Evolutionary conservation across 2,329 filamentous ascomycete genomes (phyloP), one percentile per base, ranked within the genome.

Genomic region (Claviceps maximensis): DNA sequence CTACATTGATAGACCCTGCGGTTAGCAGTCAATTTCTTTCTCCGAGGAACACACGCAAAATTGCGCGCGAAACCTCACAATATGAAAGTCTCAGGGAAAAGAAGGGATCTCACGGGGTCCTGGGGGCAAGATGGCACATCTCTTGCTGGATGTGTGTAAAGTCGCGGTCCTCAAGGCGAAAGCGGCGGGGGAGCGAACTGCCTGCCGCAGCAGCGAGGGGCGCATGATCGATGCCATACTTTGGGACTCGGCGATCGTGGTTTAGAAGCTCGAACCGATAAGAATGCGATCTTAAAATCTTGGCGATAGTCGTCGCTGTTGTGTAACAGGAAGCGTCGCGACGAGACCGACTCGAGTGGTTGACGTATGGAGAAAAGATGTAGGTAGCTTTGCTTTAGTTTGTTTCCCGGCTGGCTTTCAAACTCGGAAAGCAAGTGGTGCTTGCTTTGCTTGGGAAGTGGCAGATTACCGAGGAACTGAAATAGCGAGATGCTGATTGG

Each of bases 61-160:
- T 15, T 15, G 38, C n/a, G 17, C 36, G 33, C 10, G 2, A 8
- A n/a, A 40, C 4, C n/a, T n/a, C n/a, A n/a, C n/a, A n/a, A n/a
- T n/a, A n/a, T n/a, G n/a, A n/a, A n/a, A n/a, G n/a, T n/a, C n/a
- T 8, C 25, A 7, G 23, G 15, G 7, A 25, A n/a, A 23, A 17
- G 25, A 48, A 4, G 25, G 23, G 10, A 27, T 79, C 86, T 73
- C 76, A 93, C 89, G 93, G 64, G 90, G 89, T 59, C 86, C 80
- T 53, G 89, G 84, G 55, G 91, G 89, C 54, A 98, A 78, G 65
- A 98, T 84, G 63, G 81, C 78, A 91, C 84, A 66, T 78, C 77
- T 69, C 71, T 80, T 80, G 70, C 82, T 78, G 44, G 87, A 88
- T 64, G 85, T 87, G 72, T 96, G 90, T 79, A 98, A 95, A 61